Base-by-base conservation (phyloP, 495 filamentous ascomycete species). In the Hamigera avellanea region DNA sequence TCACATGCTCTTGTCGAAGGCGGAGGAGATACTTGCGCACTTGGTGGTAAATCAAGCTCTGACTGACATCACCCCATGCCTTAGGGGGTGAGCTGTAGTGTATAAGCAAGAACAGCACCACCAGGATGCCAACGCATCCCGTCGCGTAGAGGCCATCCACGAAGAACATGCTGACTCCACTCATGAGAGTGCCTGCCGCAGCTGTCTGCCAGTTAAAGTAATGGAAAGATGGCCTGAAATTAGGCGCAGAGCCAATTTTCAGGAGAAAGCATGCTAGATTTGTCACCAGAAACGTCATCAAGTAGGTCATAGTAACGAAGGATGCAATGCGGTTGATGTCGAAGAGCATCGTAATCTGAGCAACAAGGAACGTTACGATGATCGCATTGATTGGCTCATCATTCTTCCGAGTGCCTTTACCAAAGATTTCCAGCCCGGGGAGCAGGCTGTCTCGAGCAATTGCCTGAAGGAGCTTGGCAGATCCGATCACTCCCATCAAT, bases 211-310 rank as follows among this genome's bases (percentile, higher is more conserved):
- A 87, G 39, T 78, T 86, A 62, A 93, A 93, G 50, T 86, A 86
- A 43, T 81, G 81, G 51, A 93, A 93, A 1, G 80, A 86, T 1
- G 86, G 86, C 19, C 86, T 68, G 46, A 93, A 93, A 50, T 93
- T 93, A 6, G 86, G 86, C 1, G 86, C 86, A n/a, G 84, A 87
- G n/a, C 84, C 78, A 32, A 93, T 85, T 54, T 91, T 93, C 26
- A 93, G 61, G 1, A 93, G 62, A 47, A 93, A 93, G 49, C 84
- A 91, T 14, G 86, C 86, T 3, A 93, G 64, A 43, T 91, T 93
- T 48, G 78, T 91, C 16, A 67, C 63, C 21, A 61, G 44, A 36
- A 63, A 56, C 19, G 75, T 76, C 63, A 84, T 81, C 42, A 87
- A 71, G 43, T 88, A 93, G 12, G 82, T 80, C 83, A 89, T 93